Evolutionary conservation across 139 green algal species (phyloP).

Genomic region (Protoeuglena noctilucae): DNA sequence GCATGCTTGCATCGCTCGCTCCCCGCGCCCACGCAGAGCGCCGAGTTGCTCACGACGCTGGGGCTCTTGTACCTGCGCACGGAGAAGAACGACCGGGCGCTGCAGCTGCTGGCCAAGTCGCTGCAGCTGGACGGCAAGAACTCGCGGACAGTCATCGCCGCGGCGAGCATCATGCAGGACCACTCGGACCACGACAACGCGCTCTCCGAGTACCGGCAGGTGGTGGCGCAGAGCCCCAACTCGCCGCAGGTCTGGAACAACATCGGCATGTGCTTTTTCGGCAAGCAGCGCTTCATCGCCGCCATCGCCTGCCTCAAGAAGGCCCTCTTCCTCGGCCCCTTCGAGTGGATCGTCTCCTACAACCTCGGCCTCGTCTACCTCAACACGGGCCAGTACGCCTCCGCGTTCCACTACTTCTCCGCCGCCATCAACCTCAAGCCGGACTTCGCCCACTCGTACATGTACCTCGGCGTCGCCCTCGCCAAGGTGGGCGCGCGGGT

Average conservation of each 20-base stretch:
- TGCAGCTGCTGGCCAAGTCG: conserved; percentile 44
- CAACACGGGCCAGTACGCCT: conserved; percentile 43
- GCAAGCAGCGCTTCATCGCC: conserved; percentile 56
- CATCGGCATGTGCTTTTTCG: conserved; percentile 76
- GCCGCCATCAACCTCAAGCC: conserved; percentile 58
- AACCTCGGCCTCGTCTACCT: conserved; percentile 61
- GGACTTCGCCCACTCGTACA: conserved; percentile 49
- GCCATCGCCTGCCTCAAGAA: conserved; percentile 59
- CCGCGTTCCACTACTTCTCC: conserved; percentile 62
- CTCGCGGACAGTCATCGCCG: conserved; percentile 53
- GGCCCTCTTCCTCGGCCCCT: conserved; percentile 55
- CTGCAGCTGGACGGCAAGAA: conserved; percentile 44
- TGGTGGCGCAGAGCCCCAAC: conserved; percentile 36
- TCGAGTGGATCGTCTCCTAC: conserved; percentile 69
- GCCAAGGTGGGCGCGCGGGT: background rate
- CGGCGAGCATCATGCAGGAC: conserved; percentile 48
- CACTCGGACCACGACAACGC: conserved; percentile 58
- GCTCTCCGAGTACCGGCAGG: conserved; percentile 63
- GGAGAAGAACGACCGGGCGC: conserved; percentile 44
- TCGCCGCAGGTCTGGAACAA: conserved; percentile 65
- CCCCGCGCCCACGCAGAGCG: conserved; percentile 48
- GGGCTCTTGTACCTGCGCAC: conserved; percentile 56
- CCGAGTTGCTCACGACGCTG: conserved; percentile 51
- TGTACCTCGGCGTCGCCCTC: conserved; percentile 33
- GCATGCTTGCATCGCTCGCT: too few relatives aligned